Evolutionary conservation across 2,329 filamentous ascomycete genomes (phyloP).

Genomic region (Fusarium sp.): DNA sequence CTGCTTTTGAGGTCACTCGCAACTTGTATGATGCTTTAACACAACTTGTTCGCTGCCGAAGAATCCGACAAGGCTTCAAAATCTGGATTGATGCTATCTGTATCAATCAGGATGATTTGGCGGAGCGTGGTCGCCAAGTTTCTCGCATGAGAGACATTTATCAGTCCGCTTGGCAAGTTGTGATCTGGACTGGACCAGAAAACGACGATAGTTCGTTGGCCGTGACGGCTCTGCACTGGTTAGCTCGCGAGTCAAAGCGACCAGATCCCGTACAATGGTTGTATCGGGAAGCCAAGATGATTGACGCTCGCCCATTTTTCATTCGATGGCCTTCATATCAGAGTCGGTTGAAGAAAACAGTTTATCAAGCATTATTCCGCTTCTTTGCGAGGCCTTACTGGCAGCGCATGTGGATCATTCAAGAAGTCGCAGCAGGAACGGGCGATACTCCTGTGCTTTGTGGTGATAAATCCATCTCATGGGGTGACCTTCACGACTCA

Average conservation of each 20-base stretch:
- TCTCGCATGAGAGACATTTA: constrained; percentile 17
- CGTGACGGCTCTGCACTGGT: neutral
- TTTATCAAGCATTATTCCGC: neutral
- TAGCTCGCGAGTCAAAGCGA: neutral
- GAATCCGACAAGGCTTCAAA: constrained; percentile 13
- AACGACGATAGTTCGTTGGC: neutral
- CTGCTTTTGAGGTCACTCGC: neutral
- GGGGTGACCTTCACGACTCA: neutral
- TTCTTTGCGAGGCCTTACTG: neutral
- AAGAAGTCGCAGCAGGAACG: neutral
- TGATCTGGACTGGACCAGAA: neutral
- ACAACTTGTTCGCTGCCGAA: neutral
- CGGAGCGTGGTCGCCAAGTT: neutral
- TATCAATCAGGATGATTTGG: neutral
- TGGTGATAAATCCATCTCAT: neutral
- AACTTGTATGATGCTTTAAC: constrained; percentile 7
- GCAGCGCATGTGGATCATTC: constrained; percentile 1
- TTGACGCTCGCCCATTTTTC: neutral
- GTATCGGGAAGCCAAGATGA: neutral
- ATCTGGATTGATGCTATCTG: constrained; percentile 10
- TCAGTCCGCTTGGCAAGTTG: constrained; percentile 13
- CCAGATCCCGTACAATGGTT: neutral
- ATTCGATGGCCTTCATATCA: neutral
- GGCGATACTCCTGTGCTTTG: neutral
- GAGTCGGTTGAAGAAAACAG: neutral